Evolutionary conservation across 2,329 filamentous ascomycete genomes (phyloP).

Genomic region (Venturia asperata): DNA sequence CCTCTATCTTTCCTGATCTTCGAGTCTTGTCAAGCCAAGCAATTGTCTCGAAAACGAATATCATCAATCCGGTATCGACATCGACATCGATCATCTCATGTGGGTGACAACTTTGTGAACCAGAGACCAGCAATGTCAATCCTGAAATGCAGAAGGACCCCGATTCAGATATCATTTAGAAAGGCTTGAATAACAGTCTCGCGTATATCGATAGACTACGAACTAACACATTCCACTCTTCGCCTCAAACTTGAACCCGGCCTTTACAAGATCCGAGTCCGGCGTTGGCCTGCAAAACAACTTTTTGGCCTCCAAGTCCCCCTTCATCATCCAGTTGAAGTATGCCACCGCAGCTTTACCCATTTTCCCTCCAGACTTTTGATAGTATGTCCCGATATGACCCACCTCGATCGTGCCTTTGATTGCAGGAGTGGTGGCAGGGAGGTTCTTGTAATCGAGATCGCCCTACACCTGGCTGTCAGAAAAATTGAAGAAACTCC

Average conservation of each 20-base stretch:
- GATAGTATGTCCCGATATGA: slow-evolving; percentile 17
- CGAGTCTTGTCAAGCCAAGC: too few relatives aligned
- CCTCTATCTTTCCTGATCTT: too few relatives aligned
- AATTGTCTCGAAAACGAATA: too few relatives aligned
- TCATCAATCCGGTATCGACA: too few relatives aligned
- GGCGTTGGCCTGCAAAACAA: slow-evolving; percentile 5
- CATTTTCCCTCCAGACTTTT: slow-evolving; percentile 16
- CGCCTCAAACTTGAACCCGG: slow-evolving; percentile 10
- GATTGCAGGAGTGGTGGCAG: slow-evolving; percentile 11
- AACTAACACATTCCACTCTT: slow-evolving; percentile 15
- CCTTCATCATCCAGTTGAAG: slow-evolving; percentile 16
- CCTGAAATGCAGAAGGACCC: background rate
- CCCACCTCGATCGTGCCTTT: slow-evolving; percentile 15
- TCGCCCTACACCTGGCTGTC: background rate
- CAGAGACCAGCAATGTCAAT: background rate
- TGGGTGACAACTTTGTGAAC: too few relatives aligned
- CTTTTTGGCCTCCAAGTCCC: slow-evolving; percentile 13
- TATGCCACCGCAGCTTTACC: slow-evolving; percentile 19
- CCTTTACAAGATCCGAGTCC: slow-evolving; percentile 7
- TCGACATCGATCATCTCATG: too few relatives aligned
- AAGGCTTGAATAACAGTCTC: too few relatives aligned
- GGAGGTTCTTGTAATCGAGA: slow-evolving; percentile 16
- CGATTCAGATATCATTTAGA: too few relatives aligned
- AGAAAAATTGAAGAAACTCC: background rate
- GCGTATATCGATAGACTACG: too few relatives aligned